These are phyloP conservation scores for Aspergillus brasiliensis DNA, from an alignment of 2,329 filamentous ascomycete genomes.

Conservation along the genomic window DNA sequence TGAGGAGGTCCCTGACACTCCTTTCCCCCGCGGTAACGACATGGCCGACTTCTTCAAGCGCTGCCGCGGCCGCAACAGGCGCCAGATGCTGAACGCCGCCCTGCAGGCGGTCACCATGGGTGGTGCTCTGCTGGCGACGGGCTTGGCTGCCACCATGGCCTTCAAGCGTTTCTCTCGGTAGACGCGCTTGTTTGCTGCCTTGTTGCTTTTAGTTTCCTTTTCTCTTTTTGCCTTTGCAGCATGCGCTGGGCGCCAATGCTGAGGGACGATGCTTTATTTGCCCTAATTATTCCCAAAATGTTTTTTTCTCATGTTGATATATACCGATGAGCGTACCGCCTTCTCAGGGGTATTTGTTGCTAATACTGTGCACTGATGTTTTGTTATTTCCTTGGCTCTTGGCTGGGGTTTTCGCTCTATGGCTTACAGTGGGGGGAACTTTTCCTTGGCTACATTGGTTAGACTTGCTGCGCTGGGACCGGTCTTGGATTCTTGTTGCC, in stretches of 20 bases:
- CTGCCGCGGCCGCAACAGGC: conserved; percentile 55
- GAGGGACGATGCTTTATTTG: background rate
- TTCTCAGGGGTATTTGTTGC: background rate
- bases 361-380: conserved; percentile 2
- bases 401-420: background rate
- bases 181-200: background rate
- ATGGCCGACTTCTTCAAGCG: conserved; percentile 58
- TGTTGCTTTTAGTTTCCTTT: background rate
- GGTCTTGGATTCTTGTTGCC: background rate
- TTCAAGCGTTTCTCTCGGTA: conserved; percentile 44
- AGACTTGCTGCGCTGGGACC: background rate
- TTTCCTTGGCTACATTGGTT: background rate
- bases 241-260: conserved; percentile 29
- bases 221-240: conserved; percentile 12
- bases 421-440: background rate
- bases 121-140: conserved; percentile 50
- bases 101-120: conserved; percentile 55
- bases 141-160: conserved; percentile 42
- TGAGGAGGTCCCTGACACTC: conserved; percentile 52
- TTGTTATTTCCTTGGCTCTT: background rate
- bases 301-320: background rate
- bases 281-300: background rate
- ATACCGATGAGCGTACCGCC: conserved; percentile 7
- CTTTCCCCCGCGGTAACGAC: conserved; percentile 57
- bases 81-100: conserved; percentile 59